Base-by-base conservation (phyloP, 768 basidiomycete genomes). In the Serendipita sp. region DNA sequence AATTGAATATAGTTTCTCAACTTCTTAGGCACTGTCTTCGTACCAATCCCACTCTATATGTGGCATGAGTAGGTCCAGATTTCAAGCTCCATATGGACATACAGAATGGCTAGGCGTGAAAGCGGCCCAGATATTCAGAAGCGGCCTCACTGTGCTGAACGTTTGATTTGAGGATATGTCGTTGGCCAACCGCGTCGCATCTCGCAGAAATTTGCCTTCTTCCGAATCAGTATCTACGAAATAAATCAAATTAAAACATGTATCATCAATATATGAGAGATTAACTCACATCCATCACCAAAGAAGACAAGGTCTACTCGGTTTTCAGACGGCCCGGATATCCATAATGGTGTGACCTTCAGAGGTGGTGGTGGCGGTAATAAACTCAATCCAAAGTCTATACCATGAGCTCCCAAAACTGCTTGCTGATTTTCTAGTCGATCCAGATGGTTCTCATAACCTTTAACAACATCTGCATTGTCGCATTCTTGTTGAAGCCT, bases 51-150 rank as follows among this genome's bases (percentile, higher is more conserved):
- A 65, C 85, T 87, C 87, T 85, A 69, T 18, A 62, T 16, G 37
- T 44, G 33, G n/a, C 36, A 64, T 36, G 43, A 6, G 43, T 53
- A 34, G 4, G 23, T 63, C 40, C 15, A 13, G 37, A 64, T 27
- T n/a, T 34, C 48, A 15, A 11, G 27, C 23, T 16, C 18, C 18
- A 64, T 2, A 3, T 23, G 31, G 36, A 65, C 68, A 15, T 40
- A 85, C 88, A 77, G 88, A 85, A 66, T 78, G 78, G 71, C 88
- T 89, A 0, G 88, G 83, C 18, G 84, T 76, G 67, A 87, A 89
- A 0, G 85, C 85, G 3, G 84, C 87, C 86, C 86, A 91, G 67
- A 89, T 87, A 70, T 89, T 90, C 67, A 90, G 73, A 52, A 89
- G 74, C 2, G 87, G 86, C 68, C 80, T 81, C 18, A 91, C 87